phyloP scores from a whole-genome alignment of 257 asterid species.

The Solanum virginianum region DNA sequence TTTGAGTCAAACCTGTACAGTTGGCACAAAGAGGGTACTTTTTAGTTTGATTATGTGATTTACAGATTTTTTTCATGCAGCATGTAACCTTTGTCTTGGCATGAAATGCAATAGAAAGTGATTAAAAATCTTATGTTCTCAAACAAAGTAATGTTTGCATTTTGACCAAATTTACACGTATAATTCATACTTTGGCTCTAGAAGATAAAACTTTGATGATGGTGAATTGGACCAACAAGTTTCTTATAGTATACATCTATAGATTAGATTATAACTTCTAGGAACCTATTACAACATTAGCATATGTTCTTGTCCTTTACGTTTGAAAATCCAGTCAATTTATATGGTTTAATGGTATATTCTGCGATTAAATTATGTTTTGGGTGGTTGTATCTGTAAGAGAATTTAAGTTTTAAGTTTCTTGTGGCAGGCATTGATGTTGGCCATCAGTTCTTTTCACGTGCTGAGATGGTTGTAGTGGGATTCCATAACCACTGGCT shows the following conservation, averaged over 20 bases:
- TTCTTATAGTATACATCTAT: background rate
- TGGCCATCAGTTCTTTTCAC: constrained; percentile 79
- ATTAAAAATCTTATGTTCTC: background rate
- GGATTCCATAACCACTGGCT: constrained; percentile 89
- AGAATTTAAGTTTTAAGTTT: constrained; percentile 2
- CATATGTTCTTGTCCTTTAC: background rate
- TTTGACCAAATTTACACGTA: background rate
- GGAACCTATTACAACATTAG: background rate
- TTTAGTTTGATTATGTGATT: background rate
- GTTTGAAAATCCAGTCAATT: background rate
- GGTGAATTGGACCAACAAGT: background rate
- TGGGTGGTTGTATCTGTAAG: background rate
- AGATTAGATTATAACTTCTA: background rate
- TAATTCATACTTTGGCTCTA: background rate
- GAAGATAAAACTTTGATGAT: background rate
- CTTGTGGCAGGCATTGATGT: constrained; percentile 66
- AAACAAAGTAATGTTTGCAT: background rate
- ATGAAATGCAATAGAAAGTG: background rate
- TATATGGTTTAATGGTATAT: background rate
- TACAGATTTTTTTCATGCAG: background rate
- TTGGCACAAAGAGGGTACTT: background rate
- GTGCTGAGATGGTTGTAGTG: constrained; percentile 88
- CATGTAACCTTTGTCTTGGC: background rate
- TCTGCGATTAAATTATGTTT: background rate
- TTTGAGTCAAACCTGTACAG: background rate